Conservation (phyloP, 805 yeast species). For the Saccharomycopsis fodiens region DNA sequence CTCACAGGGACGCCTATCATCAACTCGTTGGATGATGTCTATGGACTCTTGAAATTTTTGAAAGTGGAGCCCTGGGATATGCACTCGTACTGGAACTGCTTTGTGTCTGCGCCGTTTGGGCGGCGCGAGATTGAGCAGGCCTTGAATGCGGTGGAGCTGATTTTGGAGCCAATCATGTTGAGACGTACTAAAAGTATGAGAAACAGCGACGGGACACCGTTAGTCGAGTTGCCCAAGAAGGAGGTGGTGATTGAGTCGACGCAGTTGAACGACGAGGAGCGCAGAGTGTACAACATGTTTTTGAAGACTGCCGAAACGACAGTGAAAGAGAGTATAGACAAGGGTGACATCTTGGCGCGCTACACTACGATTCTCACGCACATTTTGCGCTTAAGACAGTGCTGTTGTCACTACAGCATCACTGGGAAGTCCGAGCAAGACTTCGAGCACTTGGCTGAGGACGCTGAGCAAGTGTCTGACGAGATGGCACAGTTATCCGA, state of each 20-base stretch:
- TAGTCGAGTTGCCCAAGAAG: slow-evolving; percentile 73
- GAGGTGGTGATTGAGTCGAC: slow-evolving; percentile 63
- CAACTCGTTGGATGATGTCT: slow-evolving; percentile 86
- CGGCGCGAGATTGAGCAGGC: slow-evolving; percentile 64
- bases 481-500: not conserved
- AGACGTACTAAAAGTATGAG: slow-evolving; percentile 85
- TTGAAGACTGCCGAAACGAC: slow-evolving; percentile 58
- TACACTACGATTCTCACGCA: slow-evolving; percentile 79
- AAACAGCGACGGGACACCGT: slow-evolving; percentile 59
- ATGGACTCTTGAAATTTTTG: slow-evolving; percentile 90
- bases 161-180: slow-evolving; percentile 73
- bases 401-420: slow-evolving; percentile 69
- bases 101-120: slow-evolving; percentile 78
- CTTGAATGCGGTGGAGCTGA: slow-evolving; percentile 74
- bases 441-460: slow-evolving; percentile 34
- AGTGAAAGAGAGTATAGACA: slow-evolving; percentile 48
- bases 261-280: slow-evolving; percentile 59
- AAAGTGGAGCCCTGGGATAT: slow-evolving; percentile 90
- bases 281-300: slow-evolving; percentile 57
- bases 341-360: slow-evolving; percentile 62
- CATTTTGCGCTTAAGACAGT: slow-evolving; percentile 75
- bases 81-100: slow-evolving; percentile 79
- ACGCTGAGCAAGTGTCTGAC: not conserved
- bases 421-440: slow-evolving; percentile 49
- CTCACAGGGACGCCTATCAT: slow-evolving; percentile 97